phyloP scores from a whole-genome alignment of 2,329 filamentous ascomycete species.

The Talaromyces sp. region DNA sequence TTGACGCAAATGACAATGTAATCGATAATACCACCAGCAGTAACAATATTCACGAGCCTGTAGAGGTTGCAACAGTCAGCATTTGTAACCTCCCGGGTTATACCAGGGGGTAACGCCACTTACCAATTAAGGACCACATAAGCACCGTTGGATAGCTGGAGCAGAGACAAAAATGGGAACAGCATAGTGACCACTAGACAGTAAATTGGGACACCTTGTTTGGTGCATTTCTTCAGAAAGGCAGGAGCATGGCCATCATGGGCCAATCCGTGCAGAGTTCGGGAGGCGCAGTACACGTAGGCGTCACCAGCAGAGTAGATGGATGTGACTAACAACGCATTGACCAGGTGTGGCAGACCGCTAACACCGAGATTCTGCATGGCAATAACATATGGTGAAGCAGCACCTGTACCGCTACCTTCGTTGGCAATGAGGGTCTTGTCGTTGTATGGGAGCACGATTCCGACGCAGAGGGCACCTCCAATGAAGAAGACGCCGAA shows the following conservation, averaged over 20 bases:
- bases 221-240: slow-evolving; percentile 16
- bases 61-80: background rate
- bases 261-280: slow-evolving; percentile 66
- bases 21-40: slow-evolving; percentile 51
- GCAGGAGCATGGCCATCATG: slow-evolving; percentile 65
- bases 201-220: slow-evolving; percentile 16
- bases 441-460: slow-evolving; percentile 67
- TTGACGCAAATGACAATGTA: slow-evolving; percentile 62
- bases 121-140: slow-evolving; percentile 56
- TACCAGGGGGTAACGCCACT: slow-evolving; percentile 44
- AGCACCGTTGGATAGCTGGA: slow-evolving; percentile 58
- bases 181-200: slow-evolving; percentile 14
- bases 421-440: slow-evolving; percentile 58
- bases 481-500: slow-evolving; percentile 72
- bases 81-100: background rate
- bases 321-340: slow-evolving; percentile 68
- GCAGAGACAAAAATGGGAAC: slow-evolving; percentile 65
- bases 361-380: slow-evolving; percentile 66
- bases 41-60: slow-evolving; percentile 20
- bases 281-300: slow-evolving; percentile 66
- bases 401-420: slow-evolving; percentile 56
- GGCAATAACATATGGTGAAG: slow-evolving; percentile 65
- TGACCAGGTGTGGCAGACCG: slow-evolving; percentile 68
- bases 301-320: slow-evolving; percentile 69
- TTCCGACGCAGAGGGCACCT: slow-evolving; percentile 67